Conservation (phyloP, 2,329 filamentous ascomycete genomes). For the Endothia cerciana region DNA sequence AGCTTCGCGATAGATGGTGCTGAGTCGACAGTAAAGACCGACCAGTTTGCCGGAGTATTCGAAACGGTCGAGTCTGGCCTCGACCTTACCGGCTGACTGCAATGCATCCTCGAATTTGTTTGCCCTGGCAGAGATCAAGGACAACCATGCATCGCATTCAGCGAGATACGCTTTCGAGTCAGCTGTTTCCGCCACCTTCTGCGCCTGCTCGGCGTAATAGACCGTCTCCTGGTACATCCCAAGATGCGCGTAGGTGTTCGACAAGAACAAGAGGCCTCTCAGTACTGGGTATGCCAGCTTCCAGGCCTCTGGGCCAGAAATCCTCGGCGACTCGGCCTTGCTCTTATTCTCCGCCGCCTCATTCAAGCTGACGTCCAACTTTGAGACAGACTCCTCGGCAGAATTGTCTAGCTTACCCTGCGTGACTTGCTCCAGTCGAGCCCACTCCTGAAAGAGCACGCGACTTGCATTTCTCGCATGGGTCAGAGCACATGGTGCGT, state of each 20-base stretch:
- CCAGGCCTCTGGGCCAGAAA: slow-evolving; percentile 76
- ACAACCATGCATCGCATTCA: slow-evolving; percentile 58
- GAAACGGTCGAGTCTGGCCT: slow-evolving; percentile 52
- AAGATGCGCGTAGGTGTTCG: slow-evolving; percentile 77
- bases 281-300: slow-evolving; percentile 74
- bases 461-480: slow-evolving; percentile 63
- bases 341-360: slow-evolving; percentile 32
- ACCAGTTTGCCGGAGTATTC: slow-evolving; percentile 50
- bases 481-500: slow-evolving; percentile 60
- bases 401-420: slow-evolving; percentile 36
- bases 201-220: slow-evolving; percentile 84
- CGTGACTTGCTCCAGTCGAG: slow-evolving; percentile 48
- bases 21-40: slow-evolving; percentile 57
- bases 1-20: slow-evolving; percentile 57
- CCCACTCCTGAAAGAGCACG: slow-evolving; percentile 60
- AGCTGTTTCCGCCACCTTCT: slow-evolving; percentile 74
- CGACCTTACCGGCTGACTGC: slow-evolving; percentile 57
- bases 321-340: slow-evolving; percentile 32
- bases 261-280: slow-evolving; percentile 72
- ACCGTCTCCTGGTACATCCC: slow-evolving; percentile 87
- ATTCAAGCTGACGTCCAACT: slow-evolving; percentile 30
- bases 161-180: slow-evolving; percentile 62
- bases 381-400: slow-evolving; percentile 10
- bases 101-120: slow-evolving; percentile 62
- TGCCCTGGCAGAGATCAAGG: slow-evolving; percentile 59